Base-by-base conservation (phyloP, 192 early-diverging fungal genomes). In the Backusella mclennaniae region DNA sequence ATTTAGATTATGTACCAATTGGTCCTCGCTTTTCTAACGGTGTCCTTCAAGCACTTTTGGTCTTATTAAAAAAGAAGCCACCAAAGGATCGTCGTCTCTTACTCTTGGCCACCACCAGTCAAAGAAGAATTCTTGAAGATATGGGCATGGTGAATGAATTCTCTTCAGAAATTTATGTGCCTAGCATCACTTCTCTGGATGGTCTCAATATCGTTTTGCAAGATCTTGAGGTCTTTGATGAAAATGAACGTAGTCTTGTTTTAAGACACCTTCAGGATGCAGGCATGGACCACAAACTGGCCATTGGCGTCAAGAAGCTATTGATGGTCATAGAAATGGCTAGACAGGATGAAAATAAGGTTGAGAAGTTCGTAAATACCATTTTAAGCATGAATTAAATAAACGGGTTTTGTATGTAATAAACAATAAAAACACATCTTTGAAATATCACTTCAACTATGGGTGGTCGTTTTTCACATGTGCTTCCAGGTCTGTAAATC, bases 11-110 rank as follows among this genome's bases (percentile, higher is more conserved):
- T 90, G 96, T 98, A 0, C 89, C 92, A 4, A 96, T 99, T 82
- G 98, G 98, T 38, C 93, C 97, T 36, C 88, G 96, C 19, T 98
- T 99, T 80, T 97, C 97, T 23, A 99, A 98, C 83, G 82, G 87
- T 2, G 90, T 98, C 1, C 83, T 99, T 14, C 98, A 99, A 80
- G 95, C 97, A 1, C 85, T 99, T 53, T 84, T 97, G 49, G 97
- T 99, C 5, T 80, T 99, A 69, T 80, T 99, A 36, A 97, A 97
- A 85, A 96, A 95, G 79, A 88, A 87, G 67, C 98, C 98, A 39
- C 95, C 94, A 38, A 93, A 93, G 86, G 91, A 87, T 44, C 90
- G 91, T 29, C 87, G 92, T 19, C 86, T 99, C n/a, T 82, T 99
- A n/a, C 91, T 99, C 75, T 52, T 99, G 21, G 93, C 90, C 35